phyloP scores from a whole-genome alignment of 257 asterid species.

The Paulownia fortunei region DNA sequence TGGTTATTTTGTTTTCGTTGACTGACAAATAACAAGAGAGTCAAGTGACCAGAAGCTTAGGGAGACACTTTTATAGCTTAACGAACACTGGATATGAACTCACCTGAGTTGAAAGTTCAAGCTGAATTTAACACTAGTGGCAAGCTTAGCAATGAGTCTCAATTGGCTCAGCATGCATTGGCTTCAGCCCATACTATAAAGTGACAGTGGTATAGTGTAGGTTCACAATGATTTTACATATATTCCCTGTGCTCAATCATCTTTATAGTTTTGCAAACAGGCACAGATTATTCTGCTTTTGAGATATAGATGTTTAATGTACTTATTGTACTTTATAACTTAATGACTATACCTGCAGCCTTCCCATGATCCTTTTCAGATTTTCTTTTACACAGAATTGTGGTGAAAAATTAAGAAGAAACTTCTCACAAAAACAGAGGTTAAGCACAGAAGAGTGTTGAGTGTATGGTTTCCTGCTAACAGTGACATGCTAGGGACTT shows the following conservation, averaged over 20 bases:
- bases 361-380: neutral
- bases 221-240: neutral
- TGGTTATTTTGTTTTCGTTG: neutral
- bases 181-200: neutral
- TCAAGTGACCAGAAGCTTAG: neutral
- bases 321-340: neutral
- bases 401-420: neutral
- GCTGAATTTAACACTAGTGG: neutral
- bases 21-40: slow-evolving; percentile 14
- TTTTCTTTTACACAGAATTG: neutral
- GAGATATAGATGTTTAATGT: neutral
- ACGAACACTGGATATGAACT: neutral
- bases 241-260: neutral
- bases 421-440: neutral
- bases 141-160: neutral
- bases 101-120: neutral
- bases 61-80: slow-evolving; percentile 8
- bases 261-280: neutral
- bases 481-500: neutral
- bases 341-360: neutral
- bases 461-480: neutral
- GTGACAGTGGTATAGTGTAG: neutral
- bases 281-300: neutral
- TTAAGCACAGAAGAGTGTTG: neutral
- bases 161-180: neutral